Evolutionary conservation across 345 rosid species (phyloP).

Genomic region (Schrenkiella parvula): DNA sequence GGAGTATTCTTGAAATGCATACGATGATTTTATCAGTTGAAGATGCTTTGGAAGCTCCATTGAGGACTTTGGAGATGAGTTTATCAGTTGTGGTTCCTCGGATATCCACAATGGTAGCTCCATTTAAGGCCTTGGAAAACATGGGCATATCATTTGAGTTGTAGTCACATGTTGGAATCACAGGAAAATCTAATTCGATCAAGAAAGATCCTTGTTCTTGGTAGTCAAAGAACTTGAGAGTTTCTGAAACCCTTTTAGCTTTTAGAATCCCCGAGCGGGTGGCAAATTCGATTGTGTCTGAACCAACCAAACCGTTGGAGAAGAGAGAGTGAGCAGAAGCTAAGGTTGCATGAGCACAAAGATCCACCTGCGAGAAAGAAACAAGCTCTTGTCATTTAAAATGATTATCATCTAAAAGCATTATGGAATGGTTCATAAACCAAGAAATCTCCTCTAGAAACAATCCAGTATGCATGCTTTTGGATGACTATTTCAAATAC

Average conservation of each 20-base stretch:
- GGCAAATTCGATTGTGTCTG: conserved; percentile 42
- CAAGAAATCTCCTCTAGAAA: not conserved
- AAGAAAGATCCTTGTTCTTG: conserved; percentile 29
- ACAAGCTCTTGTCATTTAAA: not conserved
- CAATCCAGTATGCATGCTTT: not conserved
- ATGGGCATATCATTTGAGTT: not conserved
- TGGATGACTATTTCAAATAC: not conserved
- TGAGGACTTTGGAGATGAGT: conserved; percentile 32
- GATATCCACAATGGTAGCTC: conserved; percentile 45
- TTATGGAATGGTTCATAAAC: not conserved
- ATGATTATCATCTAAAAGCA: not conserved
- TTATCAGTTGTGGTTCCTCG: conserved; percentile 29
- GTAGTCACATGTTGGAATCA: conserved; percentile 11
- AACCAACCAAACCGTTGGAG: conserved; percentile 42
- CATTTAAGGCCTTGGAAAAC: conserved; percentile 18
- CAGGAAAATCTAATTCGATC: conserved; percentile 55
- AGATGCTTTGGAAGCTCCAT: conserved; percentile 38
- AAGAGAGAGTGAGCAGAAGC: conserved; percentile 67
- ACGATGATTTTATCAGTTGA: conserved; percentile 43
- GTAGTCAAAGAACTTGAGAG: not conserved
- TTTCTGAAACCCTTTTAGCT: conserved; percentile 45
- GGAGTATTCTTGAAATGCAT: not conserved
- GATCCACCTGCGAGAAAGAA: conserved; percentile 36
- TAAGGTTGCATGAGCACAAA: conserved; percentile 77
- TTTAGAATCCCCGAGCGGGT: conserved; percentile 56